These are phyloP conservation scores for Populus trichocarpa DNA, from an alignment of 441 rosid genomes.

Conservation along the genomic window DNA sequence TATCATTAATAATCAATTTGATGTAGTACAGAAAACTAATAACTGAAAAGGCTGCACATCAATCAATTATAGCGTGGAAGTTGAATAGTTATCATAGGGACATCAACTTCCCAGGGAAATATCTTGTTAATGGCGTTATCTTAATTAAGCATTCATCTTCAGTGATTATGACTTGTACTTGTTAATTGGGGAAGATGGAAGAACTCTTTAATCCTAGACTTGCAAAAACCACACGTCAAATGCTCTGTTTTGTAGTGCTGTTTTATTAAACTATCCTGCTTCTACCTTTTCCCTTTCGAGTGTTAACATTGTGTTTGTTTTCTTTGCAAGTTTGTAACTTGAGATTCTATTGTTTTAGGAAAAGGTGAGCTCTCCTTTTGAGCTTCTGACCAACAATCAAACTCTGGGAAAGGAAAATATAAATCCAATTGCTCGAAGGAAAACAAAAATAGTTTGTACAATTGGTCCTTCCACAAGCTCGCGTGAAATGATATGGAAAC, in stretches of 20 bases:
- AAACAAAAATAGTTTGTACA: neutral
- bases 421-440: constrained; percentile 27
- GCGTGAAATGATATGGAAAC: constrained; percentile 32
- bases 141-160: neutral
- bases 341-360: constrained; percentile 38
- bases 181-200: neutral
- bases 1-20: neutral
- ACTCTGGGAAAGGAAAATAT: constrained; percentile 29
- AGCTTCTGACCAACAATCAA: constrained; percentile 26
- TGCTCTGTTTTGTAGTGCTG: no score
- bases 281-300: neutral
- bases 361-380: constrained; percentile 30
- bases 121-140: neutral
- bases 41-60: neutral
- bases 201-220: no score
- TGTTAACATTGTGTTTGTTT: neutral
- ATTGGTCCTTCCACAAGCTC: constrained; percentile 1
- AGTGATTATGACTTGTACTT: neutral
- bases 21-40: neutral
- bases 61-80: neutral
- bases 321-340: neutral
- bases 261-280: no score
- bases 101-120: neutral
- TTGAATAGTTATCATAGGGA: neutral
- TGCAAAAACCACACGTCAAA: no score